Percentiles rank a stretch among this genome's conserved stretches.
Evolutionary conservation across 2,329 filamentous ascomycete genomes (phyloP).

Genomic region (Fusarium cicatricum): DNA sequence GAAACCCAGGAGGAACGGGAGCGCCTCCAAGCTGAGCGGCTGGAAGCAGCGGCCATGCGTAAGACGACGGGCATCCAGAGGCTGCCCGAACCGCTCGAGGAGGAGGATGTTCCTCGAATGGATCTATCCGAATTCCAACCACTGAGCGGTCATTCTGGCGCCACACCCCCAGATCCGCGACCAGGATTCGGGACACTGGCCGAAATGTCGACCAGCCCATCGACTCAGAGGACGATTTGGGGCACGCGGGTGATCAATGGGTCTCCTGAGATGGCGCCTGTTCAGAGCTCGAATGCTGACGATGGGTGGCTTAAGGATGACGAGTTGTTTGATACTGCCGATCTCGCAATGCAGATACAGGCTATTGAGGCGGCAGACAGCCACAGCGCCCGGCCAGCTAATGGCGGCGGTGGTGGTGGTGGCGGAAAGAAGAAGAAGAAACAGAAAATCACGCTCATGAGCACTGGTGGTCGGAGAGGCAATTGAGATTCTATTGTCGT

Average conservation of each 20-base stretch:
- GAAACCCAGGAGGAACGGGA: slow-evolving; percentile 87
- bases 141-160: slow-evolving; percentile 58
- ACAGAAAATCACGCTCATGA: slow-evolving; percentile 78
- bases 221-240: slow-evolving; percentile 84
- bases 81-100: slow-evolving; percentile 50
- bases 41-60: slow-evolving; percentile 76
- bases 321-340: slow-evolving; percentile 70
- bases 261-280: slow-evolving; percentile 62
- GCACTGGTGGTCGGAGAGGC: slow-evolving; percentile 65
- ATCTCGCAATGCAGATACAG: slow-evolving; percentile 67
- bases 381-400: slow-evolving; percentile 26
- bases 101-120: slow-evolving; percentile 51
- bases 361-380: slow-evolving; percentile 56
- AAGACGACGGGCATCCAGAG: slow-evolving; percentile 53
- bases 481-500: slow-evolving; percentile 38
- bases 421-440: slow-evolving; percentile 73
- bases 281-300: slow-evolving; percentile 50
- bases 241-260: slow-evolving; percentile 77
- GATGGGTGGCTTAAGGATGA: slow-evolving; percentile 91
- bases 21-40: slow-evolving; percentile 79
- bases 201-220: slow-evolving; percentile 83
- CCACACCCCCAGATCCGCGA: slow-evolving; percentile 65
- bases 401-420: slow-evolving; percentile 41
- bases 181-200: slow-evolving; percentile 74
- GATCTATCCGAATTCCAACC: slow-evolving; percentile 72